A percentile compares a stretch with the other conserved stretches of the same genome.
Evolutionary conservation across 768 basidiomycete genomes (phyloP).

Genomic region (Pulveroboletus sp.): DNA sequence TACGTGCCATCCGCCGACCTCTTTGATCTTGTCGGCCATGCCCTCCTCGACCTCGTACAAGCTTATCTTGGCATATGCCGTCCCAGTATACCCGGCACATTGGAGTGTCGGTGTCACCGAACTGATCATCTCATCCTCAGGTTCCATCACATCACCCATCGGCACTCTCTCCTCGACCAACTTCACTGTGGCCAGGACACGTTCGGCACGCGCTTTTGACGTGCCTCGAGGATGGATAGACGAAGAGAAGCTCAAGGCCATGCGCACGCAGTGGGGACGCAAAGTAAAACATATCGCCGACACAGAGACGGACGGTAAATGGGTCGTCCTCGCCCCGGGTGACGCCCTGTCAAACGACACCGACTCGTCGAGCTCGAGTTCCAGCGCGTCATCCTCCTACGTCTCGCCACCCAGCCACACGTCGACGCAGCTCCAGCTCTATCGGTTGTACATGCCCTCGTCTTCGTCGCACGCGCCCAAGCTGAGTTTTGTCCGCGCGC

Average conservation of each 20-base stretch:
- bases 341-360: slow-evolving; percentile 26
- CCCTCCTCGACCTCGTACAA: slow-evolving; percentile 61
- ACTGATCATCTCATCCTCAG: slow-evolving; percentile 53
- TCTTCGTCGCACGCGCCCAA: slow-evolving; percentile 55
- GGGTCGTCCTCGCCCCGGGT: slow-evolving; percentile 73
- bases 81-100: slow-evolving; percentile 78
- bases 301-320: slow-evolving; percentile 82
- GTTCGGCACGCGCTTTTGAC: slow-evolving; percentile 68
- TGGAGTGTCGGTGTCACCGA: slow-evolving; percentile 81
- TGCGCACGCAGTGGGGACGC: slow-evolving; percentile 78
- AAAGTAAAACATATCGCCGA: slow-evolving; percentile 70
- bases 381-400: slow-evolving; percentile 22
- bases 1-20: slow-evolving; percentile 76
- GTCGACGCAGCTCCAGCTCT: slow-evolving; percentile 64
- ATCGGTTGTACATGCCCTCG: slow-evolving; percentile 66
- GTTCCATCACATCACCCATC: slow-evolving; percentile 11
- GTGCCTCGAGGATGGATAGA: slow-evolving; percentile 73
- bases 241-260: slow-evolving; percentile 53
- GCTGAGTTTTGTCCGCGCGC: slow-evolving; percentile 66
- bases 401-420: slow-evolving; percentile 42
- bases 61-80: slow-evolving; percentile 69
- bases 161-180: slow-evolving; percentile 23
- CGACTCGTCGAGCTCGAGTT: slow-evolving; percentile 19
- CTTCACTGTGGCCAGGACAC: slow-evolving; percentile 53
- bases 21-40: slow-evolving; percentile 67